Evolutionary conservation across 139 green algal species (phyloP), one percentile per base, ranked within the genome.

Genomic region (Coelastrella sp.): DNA sequence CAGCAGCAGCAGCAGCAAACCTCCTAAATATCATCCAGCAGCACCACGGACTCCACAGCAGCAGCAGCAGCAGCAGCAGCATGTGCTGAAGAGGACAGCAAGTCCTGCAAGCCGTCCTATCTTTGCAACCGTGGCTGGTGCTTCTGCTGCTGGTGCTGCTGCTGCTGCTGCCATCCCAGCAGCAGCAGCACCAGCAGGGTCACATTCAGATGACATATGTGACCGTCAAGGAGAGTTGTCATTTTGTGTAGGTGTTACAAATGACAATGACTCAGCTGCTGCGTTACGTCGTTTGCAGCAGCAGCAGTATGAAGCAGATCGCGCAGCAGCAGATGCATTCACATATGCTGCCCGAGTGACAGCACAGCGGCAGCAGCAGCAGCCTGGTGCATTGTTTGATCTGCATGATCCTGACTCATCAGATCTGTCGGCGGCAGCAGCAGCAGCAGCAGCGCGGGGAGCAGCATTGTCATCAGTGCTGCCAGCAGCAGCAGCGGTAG

Each of bases 291-390:
- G 51, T 2, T 11, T 83, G 80, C 23, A 64, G 1, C 89, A 93
- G 91, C 71, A 89, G 95, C 38, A 92, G 97, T 87, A 92, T 97
- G 87, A 94, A 97, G 71, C 87, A 98, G 63, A 90, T 96, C 43
- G 37, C 35, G 97, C 96, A 41, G 97, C 96, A 0, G 96, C 98
- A 82, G 96, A 91, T 5, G 95, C 98, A 75, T 94, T 96, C 71
- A 95, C 98, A 89, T 98, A 94, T 62, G 96, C 96, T 7, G 96
- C 96, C 23, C 85, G 98, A 38, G 94, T 99, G 86, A 98, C 98
- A 92, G 98, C 50, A 60, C 8, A 11, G 32, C 32, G 23, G 34
- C 64, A 9, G 19, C 66, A 74, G 66, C 66, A 51, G 13, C n/a
- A 25, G 11, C 7, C 48, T 57, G 48, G 48, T 57, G 48, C n/a